Evolutionary conservation across 148 eudicot genomes (phyloP).

Genomic region (Spergularia marina): DNA sequence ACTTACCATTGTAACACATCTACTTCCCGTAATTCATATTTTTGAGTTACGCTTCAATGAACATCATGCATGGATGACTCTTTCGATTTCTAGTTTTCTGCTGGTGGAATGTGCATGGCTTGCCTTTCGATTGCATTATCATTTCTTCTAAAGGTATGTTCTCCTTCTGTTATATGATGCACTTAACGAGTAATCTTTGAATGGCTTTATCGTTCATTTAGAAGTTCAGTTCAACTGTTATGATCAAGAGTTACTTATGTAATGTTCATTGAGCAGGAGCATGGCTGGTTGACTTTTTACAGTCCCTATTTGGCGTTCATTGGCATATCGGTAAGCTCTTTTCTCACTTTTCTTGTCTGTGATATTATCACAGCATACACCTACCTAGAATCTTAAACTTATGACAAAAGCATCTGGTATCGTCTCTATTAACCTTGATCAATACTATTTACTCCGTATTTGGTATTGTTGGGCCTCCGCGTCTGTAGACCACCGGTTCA

Average conservation of each 20-base stretch:
- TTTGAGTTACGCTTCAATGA: not conserved
- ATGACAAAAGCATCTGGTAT: no score
- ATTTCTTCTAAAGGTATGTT: slow-evolving; percentile 27
- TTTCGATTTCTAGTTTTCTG: slow-evolving; percentile 24
- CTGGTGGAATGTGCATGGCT: slow-evolving; percentile 26
- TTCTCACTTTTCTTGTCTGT: no score
- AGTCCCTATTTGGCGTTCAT: slow-evolving; percentile 28
- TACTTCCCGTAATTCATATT: not conserved
- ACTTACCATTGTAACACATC: not conserved
- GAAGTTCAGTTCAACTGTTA: not conserved
- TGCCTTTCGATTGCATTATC: slow-evolving; percentile 30
- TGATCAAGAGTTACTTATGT: not conserved
- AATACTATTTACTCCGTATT: no score
- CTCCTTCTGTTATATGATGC: not conserved
- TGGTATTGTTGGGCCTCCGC: no score
- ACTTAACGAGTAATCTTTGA: not conserved
- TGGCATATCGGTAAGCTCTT: slow-evolving; percentile 28
- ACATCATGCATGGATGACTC: not conserved
- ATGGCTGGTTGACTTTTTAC: slow-evolving; percentile 25
- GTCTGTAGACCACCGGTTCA: no score
- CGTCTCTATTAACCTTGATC: no score
- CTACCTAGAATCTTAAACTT: no score
- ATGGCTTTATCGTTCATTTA: not conserved
- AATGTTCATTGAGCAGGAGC: slow-evolving; percentile 25
- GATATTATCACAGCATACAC: not conserved